Conservation (phyloP, 2,329 filamentous ascomycete genomes). For the Pyricularia pennisetigena region DNA sequence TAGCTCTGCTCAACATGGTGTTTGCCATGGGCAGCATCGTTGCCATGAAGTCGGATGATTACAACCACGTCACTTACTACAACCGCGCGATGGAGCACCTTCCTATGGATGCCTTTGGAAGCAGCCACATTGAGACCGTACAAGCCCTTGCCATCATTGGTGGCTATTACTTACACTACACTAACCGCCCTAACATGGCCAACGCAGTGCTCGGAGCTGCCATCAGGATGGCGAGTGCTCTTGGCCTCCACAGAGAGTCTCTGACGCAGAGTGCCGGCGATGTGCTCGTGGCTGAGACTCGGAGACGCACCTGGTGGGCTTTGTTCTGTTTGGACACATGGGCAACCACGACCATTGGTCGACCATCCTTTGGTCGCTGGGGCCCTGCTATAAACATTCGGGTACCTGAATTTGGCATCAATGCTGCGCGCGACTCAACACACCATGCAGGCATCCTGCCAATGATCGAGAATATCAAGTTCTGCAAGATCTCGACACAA, state of each 20-base stretch:
- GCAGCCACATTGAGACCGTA: conserved; percentile 62
- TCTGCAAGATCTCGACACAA: conserved; percentile 68
- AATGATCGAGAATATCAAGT: conserved; percentile 66
- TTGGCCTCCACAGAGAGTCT: conserved; percentile 61
- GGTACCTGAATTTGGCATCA: conserved; percentile 44
- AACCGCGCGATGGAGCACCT: conserved; percentile 57
- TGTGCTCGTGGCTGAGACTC: conserved; percentile 46
- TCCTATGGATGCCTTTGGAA: conserved; percentile 56
- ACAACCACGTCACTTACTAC: conserved; percentile 61
- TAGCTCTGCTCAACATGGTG: conserved; percentile 65
- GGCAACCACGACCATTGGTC: conserved; percentile 60
- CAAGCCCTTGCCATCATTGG: conserved; percentile 63
- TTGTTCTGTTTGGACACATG: conserved; percentile 66
- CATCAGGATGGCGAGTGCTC: conserved; percentile 62
- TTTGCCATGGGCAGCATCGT: conserved; percentile 67
- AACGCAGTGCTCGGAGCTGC: conserved; percentile 63
- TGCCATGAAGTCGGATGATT: conserved; percentile 53
- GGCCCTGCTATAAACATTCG: conserved; percentile 59
- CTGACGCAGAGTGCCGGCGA: conserved; percentile 31
- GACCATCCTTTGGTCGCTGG: conserved; percentile 59
- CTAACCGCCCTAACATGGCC: conserved; percentile 68
- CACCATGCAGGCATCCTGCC: conserved; percentile 59
- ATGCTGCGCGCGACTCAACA: conserved; percentile 34
- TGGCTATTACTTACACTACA: conserved; percentile 70
- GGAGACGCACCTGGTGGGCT: conserved; percentile 65